Conservation (phyloP, 495 filamentous ascomycete genomes). For the Penicillium roqueforti region DNA sequence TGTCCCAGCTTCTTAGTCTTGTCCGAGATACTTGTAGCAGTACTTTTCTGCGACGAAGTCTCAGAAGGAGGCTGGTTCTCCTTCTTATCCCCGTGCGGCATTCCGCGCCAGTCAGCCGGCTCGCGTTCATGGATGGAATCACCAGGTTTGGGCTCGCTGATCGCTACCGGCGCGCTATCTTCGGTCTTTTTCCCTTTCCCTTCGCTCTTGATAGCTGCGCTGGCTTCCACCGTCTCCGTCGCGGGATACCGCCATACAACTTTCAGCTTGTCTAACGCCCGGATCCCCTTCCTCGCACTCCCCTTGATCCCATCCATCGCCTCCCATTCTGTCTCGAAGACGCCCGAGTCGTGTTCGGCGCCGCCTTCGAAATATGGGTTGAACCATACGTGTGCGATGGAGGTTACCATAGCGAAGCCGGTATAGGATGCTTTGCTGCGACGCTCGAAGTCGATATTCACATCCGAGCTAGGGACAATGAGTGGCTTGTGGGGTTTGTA, state of each 20-base stretch:
- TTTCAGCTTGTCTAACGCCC: conserved; percentile 76
- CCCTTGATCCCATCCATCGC: conserved; percentile 76
- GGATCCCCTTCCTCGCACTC: conserved; percentile 69
- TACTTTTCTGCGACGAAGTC: conserved; percentile 8
- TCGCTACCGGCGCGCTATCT: conserved; percentile 20
- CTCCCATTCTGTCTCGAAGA: conserved; percentile 64
- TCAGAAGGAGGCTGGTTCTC: not conserved
- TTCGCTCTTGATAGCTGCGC: not conserved
- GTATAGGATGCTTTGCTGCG: conserved; percentile 69
- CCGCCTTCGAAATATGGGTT: conserved; percentile 90
- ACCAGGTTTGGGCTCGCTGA: conserved; percentile 56
- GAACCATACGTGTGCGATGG: conserved; percentile 94
- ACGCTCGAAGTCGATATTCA: conserved; percentile 86
- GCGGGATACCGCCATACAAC: conserved; percentile 73
- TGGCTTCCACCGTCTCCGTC: conserved; percentile 14
- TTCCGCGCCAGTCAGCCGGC: conserved; percentile 70
- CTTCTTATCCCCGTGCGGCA: conserved; percentile 2
- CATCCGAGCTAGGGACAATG: conserved; percentile 70
- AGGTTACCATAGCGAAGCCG: conserved; percentile 82
- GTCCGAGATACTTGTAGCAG: conserved; percentile 1
- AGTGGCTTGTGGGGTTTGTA: conserved; percentile 67
- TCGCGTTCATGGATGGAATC: conserved; percentile 62
- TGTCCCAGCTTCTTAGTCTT: conserved; percentile 15
- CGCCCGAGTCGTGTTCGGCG: conserved; percentile 55
- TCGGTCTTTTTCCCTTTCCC: conserved; percentile 18